Percentiles rank a stretch among this genome's conserved stretches.
Conservation (phyloP, 1,284 basidiomycete genomes). For the Malassezia globosa region DNA sequence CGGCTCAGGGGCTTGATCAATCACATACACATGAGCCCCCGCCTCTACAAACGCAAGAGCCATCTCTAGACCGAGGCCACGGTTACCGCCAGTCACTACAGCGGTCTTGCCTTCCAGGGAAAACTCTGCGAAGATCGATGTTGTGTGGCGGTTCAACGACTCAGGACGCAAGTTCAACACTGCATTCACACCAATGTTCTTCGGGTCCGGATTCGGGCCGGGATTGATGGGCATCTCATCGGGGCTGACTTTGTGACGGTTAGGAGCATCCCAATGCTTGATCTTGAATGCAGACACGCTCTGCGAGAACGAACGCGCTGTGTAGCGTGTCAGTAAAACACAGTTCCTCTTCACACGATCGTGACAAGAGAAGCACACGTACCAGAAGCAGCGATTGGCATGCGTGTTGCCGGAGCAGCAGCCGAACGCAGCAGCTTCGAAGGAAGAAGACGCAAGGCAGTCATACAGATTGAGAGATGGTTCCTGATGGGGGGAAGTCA, state of each 20-base stretch:
- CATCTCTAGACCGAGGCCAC: slow-evolving; percentile 72
- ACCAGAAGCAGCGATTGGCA: background rate
- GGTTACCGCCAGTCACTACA: slow-evolving; percentile 55
- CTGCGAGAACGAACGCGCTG: slow-evolving; percentile 6
- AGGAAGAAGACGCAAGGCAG: background rate
- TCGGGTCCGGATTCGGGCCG: slow-evolving; percentile 35
- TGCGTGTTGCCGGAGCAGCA: background rate
- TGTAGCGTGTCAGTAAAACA: too few species aligned
- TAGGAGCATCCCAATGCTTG: slow-evolving; percentile 10
- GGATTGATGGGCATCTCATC: slow-evolving; percentile 26
- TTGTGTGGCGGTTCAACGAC: slow-evolving; percentile 36
- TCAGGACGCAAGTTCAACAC: slow-evolving; percentile 35
- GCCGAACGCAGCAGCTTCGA: background rate
- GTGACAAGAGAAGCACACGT: too few species aligned
- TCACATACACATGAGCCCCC: slow-evolving; percentile 65
- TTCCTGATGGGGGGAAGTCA: too few species aligned
- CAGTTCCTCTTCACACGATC: too few species aligned
- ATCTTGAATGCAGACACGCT: background rate
- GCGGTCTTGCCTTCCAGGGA: slow-evolving; percentile 62
- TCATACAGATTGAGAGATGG: too few species aligned
- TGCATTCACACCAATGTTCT: slow-evolving; percentile 44
- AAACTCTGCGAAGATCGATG: slow-evolving; percentile 60
- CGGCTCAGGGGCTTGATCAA: slow-evolving; percentile 60
- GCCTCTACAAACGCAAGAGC: slow-evolving; percentile 65
- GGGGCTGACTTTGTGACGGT: background rate